Evolutionary conservation across 352 stramenopile species (phyloP).

Genomic region (Phytophthora citricola): DNA sequence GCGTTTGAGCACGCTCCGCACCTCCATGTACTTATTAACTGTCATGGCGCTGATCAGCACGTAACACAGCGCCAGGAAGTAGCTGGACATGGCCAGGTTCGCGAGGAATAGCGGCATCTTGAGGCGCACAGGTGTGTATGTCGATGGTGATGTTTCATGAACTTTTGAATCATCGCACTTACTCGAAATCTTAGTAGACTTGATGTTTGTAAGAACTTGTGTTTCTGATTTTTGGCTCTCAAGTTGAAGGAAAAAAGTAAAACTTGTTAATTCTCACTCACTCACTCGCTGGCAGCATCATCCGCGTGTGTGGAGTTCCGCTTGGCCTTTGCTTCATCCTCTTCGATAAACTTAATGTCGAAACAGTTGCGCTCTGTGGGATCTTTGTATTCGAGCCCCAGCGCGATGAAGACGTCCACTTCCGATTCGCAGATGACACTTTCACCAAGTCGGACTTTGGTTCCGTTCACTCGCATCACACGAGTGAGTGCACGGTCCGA

Average conservation of each 20-base stretch:
- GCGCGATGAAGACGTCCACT: slow-evolving; percentile 85
- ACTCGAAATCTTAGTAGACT: slow-evolving; percentile 13
- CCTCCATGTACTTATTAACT: slow-evolving; percentile 75
- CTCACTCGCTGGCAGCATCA: slow-evolving; percentile 10
- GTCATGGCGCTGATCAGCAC: slow-evolving; percentile 84
- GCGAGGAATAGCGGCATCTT: slow-evolving; percentile 88
- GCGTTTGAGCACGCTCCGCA: slow-evolving; percentile 71
- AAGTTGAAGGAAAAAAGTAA: neutral
- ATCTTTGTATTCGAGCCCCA: slow-evolving; percentile 88
- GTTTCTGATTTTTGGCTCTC: neutral
- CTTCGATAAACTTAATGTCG: slow-evolving; percentile 81
- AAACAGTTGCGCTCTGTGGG: slow-evolving; percentile 81
- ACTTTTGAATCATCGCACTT: slow-evolving; percentile 17
- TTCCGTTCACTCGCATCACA: slow-evolving; percentile 60
- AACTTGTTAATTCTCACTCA: neutral
- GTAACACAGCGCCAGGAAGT: slow-evolving; percentile 90
- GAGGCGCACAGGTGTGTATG: neutral
- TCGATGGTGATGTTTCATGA: neutral
- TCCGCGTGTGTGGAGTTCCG: slow-evolving; percentile 22
- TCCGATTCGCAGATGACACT: slow-evolving; percentile 82
- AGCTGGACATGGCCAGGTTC: slow-evolving; percentile 88
- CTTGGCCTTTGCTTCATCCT: slow-evolving; percentile 72
- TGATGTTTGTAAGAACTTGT: slow-evolving; percentile 1
- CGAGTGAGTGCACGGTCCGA: slow-evolving; percentile 75
- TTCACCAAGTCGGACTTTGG: slow-evolving; percentile 68